These are phyloP conservation scores for Heterobasidion irregulare DNA, from an alignment of 1,284 basidiomycete genomes.

Conservation along the genomic window DNA sequence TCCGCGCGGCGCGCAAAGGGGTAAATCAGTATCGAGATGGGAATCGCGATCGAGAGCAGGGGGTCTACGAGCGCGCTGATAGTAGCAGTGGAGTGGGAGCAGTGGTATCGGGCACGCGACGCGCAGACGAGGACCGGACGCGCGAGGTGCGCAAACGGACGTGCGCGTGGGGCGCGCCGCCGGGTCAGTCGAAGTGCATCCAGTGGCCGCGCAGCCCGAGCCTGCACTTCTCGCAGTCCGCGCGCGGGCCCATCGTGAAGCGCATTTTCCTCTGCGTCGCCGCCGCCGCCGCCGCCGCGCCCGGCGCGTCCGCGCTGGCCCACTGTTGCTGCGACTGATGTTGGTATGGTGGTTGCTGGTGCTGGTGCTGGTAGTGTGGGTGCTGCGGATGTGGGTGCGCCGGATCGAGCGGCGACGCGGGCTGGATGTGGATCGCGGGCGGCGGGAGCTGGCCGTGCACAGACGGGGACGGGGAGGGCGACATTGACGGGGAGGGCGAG, in stretches of 20 bases:
- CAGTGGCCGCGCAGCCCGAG: slow-evolving; percentile 63
- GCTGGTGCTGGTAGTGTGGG: background rate
- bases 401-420: background rate
- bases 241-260: slow-evolving; percentile 65
- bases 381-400: background rate
- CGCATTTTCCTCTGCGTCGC: slow-evolving; percentile 16
- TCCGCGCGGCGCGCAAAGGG: no score
- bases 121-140: no score
- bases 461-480: background rate
- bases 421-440: background rate
- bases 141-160: no score
- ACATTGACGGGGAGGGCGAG: background rate
- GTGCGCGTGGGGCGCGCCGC: no score
- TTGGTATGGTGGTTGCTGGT: background rate
- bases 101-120: no score
- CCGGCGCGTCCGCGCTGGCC: background rate
- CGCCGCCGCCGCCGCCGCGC: background rate
- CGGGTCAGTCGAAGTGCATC: slow-evolving; percentile 46
- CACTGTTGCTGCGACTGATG: background rate
- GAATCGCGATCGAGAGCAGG: no score
- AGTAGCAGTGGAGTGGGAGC: no score
- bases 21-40: no score
- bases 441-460: background rate
- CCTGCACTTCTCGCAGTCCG: slow-evolving; percentile 64
- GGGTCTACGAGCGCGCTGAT: no score